phyloP scores from a whole-genome alignment of 768 basidiomycete species.

The Polyporus arcularius region DNA sequence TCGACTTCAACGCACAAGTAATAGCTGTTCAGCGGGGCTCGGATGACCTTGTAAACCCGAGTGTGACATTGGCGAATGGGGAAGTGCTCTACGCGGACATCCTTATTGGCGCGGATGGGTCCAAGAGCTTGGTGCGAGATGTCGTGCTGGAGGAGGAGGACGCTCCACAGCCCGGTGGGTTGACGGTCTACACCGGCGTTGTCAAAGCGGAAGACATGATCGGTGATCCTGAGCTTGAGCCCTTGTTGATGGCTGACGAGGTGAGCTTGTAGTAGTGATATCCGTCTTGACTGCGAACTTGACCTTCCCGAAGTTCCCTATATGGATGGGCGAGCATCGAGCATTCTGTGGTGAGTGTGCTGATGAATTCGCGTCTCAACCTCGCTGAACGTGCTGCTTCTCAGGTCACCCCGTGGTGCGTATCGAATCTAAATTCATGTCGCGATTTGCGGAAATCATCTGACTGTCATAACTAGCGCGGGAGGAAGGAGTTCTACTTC shows the following conservation, averaged over 20 bases:
- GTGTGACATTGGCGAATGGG: constrained; percentile 39
- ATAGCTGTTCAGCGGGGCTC: constrained; percentile 19
- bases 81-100: constrained; percentile 52
- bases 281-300: neutral
- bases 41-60: constrained; percentile 19
- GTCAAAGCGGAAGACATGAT: constrained; percentile 42
- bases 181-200: constrained; percentile 46
- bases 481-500: constrained; percentile 35
- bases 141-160: constrained; percentile 36
- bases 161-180: constrained; percentile 28
- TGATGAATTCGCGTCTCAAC: neutral
- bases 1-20: constrained; percentile 39
- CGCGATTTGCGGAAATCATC: neutral
- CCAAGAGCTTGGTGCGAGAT: constrained; percentile 41
- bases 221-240: constrained; percentile 40
- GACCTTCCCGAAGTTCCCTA: constrained; percentile 25
- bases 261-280: constrained; percentile 22
- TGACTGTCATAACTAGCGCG: constrained; percentile 33
- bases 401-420: constrained; percentile 29
- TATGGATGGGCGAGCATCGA: constrained; percentile 31
- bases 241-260: constrained; percentile 32
- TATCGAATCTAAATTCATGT: neutral
- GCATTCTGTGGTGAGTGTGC: constrained; percentile 26
- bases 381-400: neutral
- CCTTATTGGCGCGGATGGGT: constrained; percentile 63